Conservation (phyloP, 192 early-diverging fungal species). For the Gonapodya prolifera region DNA sequence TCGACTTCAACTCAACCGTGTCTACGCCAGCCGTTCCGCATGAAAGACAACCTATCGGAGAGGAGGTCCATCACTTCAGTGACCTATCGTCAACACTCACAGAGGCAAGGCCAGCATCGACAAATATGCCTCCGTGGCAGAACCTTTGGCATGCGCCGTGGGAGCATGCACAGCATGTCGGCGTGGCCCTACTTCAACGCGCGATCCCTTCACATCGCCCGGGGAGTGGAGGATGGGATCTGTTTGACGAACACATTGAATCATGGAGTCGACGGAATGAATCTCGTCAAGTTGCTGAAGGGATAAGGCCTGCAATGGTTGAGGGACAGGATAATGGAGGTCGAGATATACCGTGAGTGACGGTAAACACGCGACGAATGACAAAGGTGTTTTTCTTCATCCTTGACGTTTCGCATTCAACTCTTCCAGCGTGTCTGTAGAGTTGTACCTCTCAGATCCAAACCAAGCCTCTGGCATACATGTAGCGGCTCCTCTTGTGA, state of each 20-base stretch:
- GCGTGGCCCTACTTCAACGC: no score
- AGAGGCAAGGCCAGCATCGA: background rate
- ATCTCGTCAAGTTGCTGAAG: background rate
- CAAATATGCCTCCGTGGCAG: background rate
- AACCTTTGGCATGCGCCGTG: no score
- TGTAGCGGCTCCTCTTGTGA: background rate
- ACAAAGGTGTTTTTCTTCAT: background rate
- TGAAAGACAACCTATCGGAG: background rate
- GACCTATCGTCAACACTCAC: background rate
- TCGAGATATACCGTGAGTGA: background rate
- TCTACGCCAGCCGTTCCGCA: background rate
- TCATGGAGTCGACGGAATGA: background rate
- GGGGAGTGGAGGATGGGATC: no score
- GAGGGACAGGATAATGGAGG: background rate
- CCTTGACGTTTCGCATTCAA: background rate
- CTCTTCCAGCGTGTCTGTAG: background rate
- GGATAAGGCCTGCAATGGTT: background rate
- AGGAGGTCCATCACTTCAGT: no score
- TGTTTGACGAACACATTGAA: no score
- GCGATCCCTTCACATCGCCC: no score
- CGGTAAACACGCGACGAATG: background rate
- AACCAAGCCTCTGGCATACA: background rate
- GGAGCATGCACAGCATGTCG: no score
- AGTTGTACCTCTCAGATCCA: background rate
- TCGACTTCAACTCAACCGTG: background rate